Base-by-base conservation (phyloP, 768 basidiomycete genomes). In the Russula sp. region DNA sequence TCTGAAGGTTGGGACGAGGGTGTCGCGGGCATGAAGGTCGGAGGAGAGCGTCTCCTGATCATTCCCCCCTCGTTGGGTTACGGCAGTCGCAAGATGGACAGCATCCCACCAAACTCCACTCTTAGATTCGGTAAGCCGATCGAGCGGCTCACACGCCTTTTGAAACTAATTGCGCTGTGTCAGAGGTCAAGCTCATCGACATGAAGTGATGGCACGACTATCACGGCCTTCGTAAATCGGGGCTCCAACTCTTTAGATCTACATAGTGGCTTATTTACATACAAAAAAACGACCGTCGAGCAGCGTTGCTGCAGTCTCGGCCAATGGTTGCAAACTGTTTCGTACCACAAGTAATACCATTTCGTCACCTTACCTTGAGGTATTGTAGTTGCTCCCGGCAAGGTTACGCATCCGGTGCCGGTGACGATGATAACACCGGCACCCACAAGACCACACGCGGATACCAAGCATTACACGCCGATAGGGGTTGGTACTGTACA, bases 1-100 rank as follows among this genome's bases (percentile, higher is more conserved):
- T 22, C 60, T 35, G 31, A 61, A 88, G 86, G 89, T 51, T 97
- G 95, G 94, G 96, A 98, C 69, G 78, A 91, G 70, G 96, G 95
- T 45, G 80, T 98, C 60, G 85, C 79, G 35, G 96, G 96, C 39
- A 97, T 98, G 94, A 87, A 91, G 69, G 84, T 88, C 45, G 89
- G 86, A 45, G 94, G 95, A 32, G 94, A 98, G 75, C 84, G 96
- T 55, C 76, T 85, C 61, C 78, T 98, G 67, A 85, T 80, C 48
- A 80, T 94, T 54, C 92, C 91, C 49, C 77, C 89, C 14, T 70
- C 78, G 34, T 79, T 91, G 78, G 88, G 73, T 20, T 91, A 89
- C 66, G 96, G 95, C 49, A 81, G 77, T 66, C 78, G 76, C 70
- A 86, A 86, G 70, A 75, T 77, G 68, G 74, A 72, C 2, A 80